phyloP scores from a whole-genome alignment of 2,329 filamentous ascomycete genomes.

The Colletotrichum tropicicola region DNA sequence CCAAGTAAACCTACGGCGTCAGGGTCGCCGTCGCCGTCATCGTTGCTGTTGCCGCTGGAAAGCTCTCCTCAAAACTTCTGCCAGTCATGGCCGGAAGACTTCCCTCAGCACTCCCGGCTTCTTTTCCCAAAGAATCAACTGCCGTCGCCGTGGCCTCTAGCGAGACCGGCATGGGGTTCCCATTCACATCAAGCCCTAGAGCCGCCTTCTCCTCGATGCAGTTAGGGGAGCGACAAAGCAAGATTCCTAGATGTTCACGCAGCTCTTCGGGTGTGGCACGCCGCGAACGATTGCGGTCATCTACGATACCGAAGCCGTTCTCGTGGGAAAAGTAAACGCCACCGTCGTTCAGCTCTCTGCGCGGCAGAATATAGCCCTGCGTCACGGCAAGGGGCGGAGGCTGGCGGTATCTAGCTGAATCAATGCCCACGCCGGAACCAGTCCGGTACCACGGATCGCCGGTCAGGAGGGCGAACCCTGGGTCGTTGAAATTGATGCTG shows the following conservation, averaged over 20 bases:
- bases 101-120: not conserved
- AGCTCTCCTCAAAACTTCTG: not conserved
- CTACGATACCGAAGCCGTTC: not conserved
- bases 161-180: not conserved
- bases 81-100: not conserved
- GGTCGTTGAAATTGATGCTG: not conserved
- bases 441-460: not conserved
- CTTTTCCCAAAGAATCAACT: not conserved
- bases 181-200: not conserved
- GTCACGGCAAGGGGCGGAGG: not conserved
- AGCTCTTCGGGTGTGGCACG: conserved; percentile 3
- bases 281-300: conserved; percentile 2
- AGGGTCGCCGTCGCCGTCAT: not conserved
- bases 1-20: not conserved
- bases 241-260: not conserved
- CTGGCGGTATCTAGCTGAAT: not conserved
- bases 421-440: not conserved
- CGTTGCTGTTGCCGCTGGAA: not conserved
- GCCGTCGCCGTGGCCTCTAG: not conserved
- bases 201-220: conserved; percentile 2
- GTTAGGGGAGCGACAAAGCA: not conserved
- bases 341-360: not conserved
- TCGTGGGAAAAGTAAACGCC: not conserved
- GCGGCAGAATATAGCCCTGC: not conserved
- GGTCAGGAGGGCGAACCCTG: not conserved